Evolutionary conservation across 371 early-diverging fungal species (phyloP).

Genomic region (Rhizopus arrhizus): DNA sequence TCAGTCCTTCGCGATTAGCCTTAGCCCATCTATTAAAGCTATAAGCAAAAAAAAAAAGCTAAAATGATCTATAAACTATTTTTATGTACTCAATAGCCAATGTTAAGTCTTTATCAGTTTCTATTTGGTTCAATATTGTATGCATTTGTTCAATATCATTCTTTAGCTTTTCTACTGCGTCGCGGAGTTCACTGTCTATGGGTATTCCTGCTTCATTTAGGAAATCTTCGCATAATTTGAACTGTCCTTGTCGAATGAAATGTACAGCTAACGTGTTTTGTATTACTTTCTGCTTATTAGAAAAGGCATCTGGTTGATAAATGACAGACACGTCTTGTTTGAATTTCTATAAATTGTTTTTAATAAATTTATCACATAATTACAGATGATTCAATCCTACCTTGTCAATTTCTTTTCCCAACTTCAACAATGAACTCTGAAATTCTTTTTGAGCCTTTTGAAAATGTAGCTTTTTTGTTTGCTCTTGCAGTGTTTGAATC

Average conservation of each 20-base stretch:
- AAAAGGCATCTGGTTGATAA: conserved; percentile 70
- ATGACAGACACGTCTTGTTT: conserved; percentile 62
- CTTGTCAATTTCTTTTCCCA: conserved; percentile 81
- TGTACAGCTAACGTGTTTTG: conserved; percentile 69
- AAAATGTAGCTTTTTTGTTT: conserved; percentile 31
- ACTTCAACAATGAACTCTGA: conserved; percentile 62
- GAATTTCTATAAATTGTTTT: conserved; percentile 50
- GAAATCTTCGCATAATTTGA: conserved; percentile 71
- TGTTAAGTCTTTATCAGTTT: conserved; percentile 29
- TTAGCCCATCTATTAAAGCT: conserved; percentile 71
- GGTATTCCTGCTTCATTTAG: conserved; percentile 48
- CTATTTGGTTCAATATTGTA: conserved; percentile 34
- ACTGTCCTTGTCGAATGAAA: conserved; percentile 88
- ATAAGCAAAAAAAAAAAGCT: not conserved
- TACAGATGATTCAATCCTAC: conserved; percentile 25
- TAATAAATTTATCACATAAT: not conserved
- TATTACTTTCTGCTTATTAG: conserved; percentile 62
- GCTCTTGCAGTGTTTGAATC: conserved; percentile 20
- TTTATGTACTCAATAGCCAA: conserved; percentile 34
- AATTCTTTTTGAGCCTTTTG: conserved; percentile 72
- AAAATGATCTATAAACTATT: not conserved
- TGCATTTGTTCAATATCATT: conserved; percentile 46
- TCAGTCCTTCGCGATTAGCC: conserved; percentile 59
- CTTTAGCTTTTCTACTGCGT: conserved; percentile 37
- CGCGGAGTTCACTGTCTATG: conserved; percentile 34